These are phyloP conservation scores for Aureobasidium mangrovei DNA, from an alignment of 2,329 filamentous ascomycete species.

Conservation along the genomic window DNA sequence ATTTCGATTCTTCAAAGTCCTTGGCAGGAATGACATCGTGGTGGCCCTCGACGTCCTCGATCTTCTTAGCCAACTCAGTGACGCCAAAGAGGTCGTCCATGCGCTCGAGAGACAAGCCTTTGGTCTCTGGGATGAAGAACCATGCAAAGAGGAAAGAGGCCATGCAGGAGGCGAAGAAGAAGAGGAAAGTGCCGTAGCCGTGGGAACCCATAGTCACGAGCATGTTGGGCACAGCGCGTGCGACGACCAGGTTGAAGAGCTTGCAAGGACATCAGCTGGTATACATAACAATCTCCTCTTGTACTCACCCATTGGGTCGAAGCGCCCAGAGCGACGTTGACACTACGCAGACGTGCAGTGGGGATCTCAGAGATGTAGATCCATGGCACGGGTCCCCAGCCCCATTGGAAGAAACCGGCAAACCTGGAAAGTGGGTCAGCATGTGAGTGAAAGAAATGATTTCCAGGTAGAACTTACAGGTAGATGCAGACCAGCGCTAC, in stretches of 20 bases:
- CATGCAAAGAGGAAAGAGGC: constrained; percentile 57
- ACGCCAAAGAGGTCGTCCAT: constrained; percentile 26
- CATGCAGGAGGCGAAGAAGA: constrained; percentile 59
- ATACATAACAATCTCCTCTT: not conserved
- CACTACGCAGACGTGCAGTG: constrained; percentile 53
- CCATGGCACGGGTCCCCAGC: constrained; percentile 44
- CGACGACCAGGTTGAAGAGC: constrained; percentile 67
- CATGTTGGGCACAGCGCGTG: constrained; percentile 60
- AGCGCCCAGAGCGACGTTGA: constrained; percentile 60
- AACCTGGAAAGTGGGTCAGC: constrained; percentile 32
- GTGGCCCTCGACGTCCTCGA: constrained; percentile 13
- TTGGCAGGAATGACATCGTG: not conserved
- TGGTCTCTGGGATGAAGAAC: constrained; percentile 65
- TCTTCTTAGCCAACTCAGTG: constrained; percentile 16
- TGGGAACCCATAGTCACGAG: constrained; percentile 45
- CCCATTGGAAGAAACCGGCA: constrained; percentile 54
- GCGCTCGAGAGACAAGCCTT: constrained; percentile 39
- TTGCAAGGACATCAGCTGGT: constrained; percentile 22
- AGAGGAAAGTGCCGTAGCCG: constrained; percentile 55
- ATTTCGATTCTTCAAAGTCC: not conserved
- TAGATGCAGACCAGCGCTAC: constrained; percentile 63
- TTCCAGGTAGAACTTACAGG: constrained; percentile 28
- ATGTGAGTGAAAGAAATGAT: too few relatives aligned
- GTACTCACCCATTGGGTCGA: constrained; percentile 45
- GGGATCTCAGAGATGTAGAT: constrained; percentile 65